A percentile compares a stretch with the other conserved stretches of the same genome.
phyloP scores from a whole-genome alignment of 1,284 basidiomycete species.

The Rhodotorula glutinis region DNA sequence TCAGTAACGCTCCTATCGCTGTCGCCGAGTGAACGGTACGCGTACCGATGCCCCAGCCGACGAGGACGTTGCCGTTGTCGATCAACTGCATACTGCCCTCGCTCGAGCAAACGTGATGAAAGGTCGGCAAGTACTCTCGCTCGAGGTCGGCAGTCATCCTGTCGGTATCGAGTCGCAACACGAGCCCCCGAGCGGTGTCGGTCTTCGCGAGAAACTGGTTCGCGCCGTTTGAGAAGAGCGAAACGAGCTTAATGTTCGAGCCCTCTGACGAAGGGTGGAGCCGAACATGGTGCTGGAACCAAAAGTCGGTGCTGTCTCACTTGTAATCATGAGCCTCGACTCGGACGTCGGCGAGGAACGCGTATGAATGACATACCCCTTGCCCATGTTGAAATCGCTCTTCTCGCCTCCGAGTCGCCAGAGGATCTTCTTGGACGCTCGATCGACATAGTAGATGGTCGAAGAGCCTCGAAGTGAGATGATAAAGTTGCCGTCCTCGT shows the following conservation, averaged over 20 bases:
- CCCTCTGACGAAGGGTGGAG: not conserved
- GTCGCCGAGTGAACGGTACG: too few species aligned
- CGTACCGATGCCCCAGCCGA: constrained; percentile 6
- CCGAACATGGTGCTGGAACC: constrained; percentile 29
- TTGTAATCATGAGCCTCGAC: not conserved
- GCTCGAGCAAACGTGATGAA: constrained; percentile 33
- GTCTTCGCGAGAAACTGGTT: constrained; percentile 6
- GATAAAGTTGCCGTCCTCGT: constrained; percentile 46
- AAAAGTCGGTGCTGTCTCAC: constrained; percentile 27
- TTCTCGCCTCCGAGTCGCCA: constrained; percentile 46
- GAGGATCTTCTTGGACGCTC: constrained; percentile 41
- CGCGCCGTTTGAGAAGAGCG: constrained; percentile 46
- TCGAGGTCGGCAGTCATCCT: constrained; percentile 38
- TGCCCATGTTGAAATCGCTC: constrained; percentile 42
- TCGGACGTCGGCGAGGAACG: not conserved
- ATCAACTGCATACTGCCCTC: constrained; percentile 44
- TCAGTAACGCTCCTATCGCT: not conserved
- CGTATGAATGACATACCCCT: constrained; percentile 5
- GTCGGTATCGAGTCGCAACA: constrained; percentile 41
- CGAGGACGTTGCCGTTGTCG: constrained; percentile 22
- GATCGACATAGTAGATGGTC: constrained; percentile 46
- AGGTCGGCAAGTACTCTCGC: constrained; percentile 39
- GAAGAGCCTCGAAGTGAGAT: constrained; percentile 46
- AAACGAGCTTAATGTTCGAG: not conserved
- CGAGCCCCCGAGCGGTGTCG: constrained; percentile 41